Conservation (phyloP, 768 basidiomycete genomes). For the Paxillus ammoniavirescens region DNA sequence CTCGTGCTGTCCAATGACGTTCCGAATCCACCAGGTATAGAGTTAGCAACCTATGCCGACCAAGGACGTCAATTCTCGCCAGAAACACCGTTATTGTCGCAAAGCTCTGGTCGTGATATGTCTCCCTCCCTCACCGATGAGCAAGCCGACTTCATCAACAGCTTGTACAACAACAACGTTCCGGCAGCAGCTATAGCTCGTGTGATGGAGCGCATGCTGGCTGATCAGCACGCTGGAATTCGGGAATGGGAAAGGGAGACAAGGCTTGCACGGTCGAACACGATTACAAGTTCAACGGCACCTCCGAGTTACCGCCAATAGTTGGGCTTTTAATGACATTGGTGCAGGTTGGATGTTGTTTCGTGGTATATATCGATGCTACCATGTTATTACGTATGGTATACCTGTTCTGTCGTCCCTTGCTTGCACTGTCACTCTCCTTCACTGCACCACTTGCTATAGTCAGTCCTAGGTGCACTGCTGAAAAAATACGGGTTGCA, state of each 20-base stretch:
- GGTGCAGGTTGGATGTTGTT: neutral
- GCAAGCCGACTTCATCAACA: slow-evolving; percentile 25
- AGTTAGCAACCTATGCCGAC: neutral
- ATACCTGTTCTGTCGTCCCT: neutral
- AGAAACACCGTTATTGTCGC: neutral
- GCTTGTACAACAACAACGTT: slow-evolving; percentile 20
- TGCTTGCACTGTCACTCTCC: too few relatives aligned
- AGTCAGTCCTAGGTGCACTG: too few relatives aligned
- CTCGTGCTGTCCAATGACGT: slow-evolving; percentile 6
- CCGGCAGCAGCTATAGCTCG: slow-evolving; percentile 22
- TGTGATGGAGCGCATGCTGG: slow-evolving; percentile 24
- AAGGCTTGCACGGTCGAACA: slow-evolving; percentile 13
- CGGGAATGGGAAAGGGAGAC: slow-evolving; percentile 22
- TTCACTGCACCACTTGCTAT: too few relatives aligned
- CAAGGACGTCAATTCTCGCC: neutral
- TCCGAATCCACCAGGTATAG: neutral
- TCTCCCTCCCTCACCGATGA: slow-evolving; percentile 20
- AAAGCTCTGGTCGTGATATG: neutral
- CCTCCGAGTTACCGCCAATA: neutral
- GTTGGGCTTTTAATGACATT: neutral
- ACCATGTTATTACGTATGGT: neutral
- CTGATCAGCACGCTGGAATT: slow-evolving; percentile 16
- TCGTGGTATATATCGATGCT: neutral
- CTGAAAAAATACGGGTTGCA: too few relatives aligned
- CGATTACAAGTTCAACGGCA: slow-evolving; percentile 9